These are phyloP conservation scores for Pseudogymnoascus sp. DNA, from an alignment of 2,329 filamentous ascomycete species.

Conservation along the genomic window DNA sequence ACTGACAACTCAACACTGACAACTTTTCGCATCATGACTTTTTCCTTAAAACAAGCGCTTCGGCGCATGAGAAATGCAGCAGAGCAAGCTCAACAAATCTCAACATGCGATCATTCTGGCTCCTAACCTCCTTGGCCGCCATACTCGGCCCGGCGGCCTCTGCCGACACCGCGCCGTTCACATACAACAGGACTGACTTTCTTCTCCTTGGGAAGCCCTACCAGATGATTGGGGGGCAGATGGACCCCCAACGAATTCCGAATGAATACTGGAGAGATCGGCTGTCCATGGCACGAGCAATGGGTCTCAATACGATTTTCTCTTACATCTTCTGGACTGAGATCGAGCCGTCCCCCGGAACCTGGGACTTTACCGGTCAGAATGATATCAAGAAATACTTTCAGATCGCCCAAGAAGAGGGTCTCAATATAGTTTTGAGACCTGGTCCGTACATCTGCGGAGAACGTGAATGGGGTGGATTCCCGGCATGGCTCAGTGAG, in stretches of 20 bases:
- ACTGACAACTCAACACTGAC: not conserved
- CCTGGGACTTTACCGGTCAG: constrained; percentile 33
- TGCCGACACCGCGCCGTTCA: constrained; percentile 26
- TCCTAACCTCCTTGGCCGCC: not conserved
- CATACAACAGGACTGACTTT: constrained; percentile 35
- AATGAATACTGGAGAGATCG: constrained; percentile 41
- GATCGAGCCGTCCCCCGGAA: constrained; percentile 36
- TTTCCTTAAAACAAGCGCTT: not conserved
- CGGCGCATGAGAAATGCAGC: not conserved
- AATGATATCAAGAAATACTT: constrained; percentile 46
- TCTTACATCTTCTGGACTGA: constrained; percentile 47
- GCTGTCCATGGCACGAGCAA: constrained; percentile 37
- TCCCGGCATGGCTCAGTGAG: constrained; percentile 36
- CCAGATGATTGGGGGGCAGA: constrained; percentile 43
- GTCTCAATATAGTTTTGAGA: constrained; percentile 41
- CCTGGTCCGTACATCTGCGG: constrained; percentile 44
- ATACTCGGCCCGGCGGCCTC: not conserved
- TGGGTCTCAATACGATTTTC: constrained; percentile 46
- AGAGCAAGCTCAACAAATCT: not conserved
- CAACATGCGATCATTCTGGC: constrained; percentile 5
- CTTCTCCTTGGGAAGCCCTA: constrained; percentile 35
- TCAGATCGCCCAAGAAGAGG: constrained; percentile 39
- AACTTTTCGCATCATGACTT: not conserved
- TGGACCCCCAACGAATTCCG: constrained; percentile 45
- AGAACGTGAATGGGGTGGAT: constrained; percentile 40